These are phyloP conservation scores for Exophiala oligosperma DNA, from an alignment of 2,329 filamentous ascomycete species.

Conservation along the genomic window DNA sequence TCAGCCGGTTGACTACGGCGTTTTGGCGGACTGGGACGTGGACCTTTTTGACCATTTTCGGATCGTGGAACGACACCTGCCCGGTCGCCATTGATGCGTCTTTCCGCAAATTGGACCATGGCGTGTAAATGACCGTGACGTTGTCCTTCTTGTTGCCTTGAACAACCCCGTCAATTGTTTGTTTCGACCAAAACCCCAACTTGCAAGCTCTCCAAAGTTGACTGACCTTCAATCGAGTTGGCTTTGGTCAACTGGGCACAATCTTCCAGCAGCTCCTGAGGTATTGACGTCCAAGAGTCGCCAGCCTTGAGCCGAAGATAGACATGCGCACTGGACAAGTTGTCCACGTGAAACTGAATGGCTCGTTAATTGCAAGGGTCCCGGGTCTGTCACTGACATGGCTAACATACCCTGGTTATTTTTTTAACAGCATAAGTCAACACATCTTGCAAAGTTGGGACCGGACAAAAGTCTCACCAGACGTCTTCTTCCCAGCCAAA, in stretches of 20 bases:
- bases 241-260: constrained; percentile 98
- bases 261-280: constrained; percentile 72
- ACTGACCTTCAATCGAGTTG: constrained; percentile 89
- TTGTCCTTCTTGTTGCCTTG: constrained; percentile 98
- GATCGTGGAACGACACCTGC: constrained; percentile 92
- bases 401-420: background rate
- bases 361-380: background rate
- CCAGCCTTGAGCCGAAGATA: constrained; percentile 82
- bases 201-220: background rate
- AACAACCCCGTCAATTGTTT: background rate
- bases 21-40: constrained; percentile 82
- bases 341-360: constrained; percentile 88
- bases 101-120: constrained; percentile 95
- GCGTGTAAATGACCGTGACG: constrained; percentile 93
- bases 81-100: constrained; percentile 93
- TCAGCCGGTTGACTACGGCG: constrained; percentile 90
- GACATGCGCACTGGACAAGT: constrained; percentile 93
- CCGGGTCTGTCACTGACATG: constrained; percentile 15
- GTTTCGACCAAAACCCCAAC: too few species aligned
- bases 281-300: constrained; percentile 81
- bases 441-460: background rate
- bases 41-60: constrained; percentile 76
- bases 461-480: constrained; percentile 58
- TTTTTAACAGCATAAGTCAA: background rate
- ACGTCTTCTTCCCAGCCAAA: constrained; percentile 94